phyloP scores from a whole-genome alignment of 345 rosid genomes.

The Linum trigynum region DNA sequence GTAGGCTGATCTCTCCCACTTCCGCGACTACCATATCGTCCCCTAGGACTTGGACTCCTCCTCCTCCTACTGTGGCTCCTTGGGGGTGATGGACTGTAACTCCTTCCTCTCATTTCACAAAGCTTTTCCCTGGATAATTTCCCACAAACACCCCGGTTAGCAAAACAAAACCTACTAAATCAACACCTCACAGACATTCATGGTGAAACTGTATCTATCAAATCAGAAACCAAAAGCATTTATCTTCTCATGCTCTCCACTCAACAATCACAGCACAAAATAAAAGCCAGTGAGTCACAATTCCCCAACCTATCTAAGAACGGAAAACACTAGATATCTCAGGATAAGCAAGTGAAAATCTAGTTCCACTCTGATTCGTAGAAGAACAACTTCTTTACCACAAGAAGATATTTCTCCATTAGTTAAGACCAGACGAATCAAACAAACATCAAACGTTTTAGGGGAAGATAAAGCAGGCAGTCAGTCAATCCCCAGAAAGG shows the following conservation, averaged over 20 bases:
- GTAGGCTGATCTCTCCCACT: slow-evolving; percentile 1
- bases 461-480: background rate
- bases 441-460: no score
- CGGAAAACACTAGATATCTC: background rate
- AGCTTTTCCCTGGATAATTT: background rate
- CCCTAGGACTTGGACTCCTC: slow-evolving; percentile 2
- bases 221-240: background rate
- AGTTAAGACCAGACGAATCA: background rate
- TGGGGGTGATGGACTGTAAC: slow-evolving; percentile 4
- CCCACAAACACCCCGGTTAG: background rate
- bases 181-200: background rate
- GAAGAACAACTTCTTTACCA: background rate
- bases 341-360: background rate
- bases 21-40: slow-evolving; percentile 1
- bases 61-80: background rate
- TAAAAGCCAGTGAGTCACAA: background rate
- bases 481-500: background rate
- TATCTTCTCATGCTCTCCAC: background rate
- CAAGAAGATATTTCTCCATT: background rate
- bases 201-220: background rate
- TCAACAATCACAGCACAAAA: background rate
- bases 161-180: background rate
- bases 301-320: background rate
- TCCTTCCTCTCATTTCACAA: slow-evolving; percentile 4
- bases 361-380: background rate